Percentiles rank a stretch among this genome's conserved stretches.
Evolutionary conservation across 2,329 filamentous ascomycete species (phyloP).

Genomic region (Microdochium trichocladiopsis): DNA sequence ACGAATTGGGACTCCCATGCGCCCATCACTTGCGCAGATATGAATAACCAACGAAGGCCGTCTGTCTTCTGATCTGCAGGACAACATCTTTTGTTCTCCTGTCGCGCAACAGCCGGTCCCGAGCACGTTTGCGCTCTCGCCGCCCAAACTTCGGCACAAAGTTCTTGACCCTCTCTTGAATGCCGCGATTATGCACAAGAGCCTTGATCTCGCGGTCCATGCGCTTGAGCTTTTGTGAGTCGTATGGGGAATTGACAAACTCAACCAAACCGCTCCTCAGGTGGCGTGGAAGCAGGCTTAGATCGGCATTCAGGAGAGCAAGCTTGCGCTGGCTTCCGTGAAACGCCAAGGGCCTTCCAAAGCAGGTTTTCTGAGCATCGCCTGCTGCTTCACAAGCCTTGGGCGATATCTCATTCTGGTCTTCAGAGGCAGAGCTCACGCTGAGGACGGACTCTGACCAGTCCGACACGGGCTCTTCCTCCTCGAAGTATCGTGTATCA

Average conservation of each 20-base stretch:
- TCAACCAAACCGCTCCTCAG: constrained; percentile 35
- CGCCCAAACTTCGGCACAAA: constrained; percentile 44
- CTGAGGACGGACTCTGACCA: constrained; percentile 38
- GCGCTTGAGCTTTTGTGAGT: constrained; percentile 37
- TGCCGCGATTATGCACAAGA: constrained; percentile 23
- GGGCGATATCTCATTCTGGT: background rate
- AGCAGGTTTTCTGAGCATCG: background rate
- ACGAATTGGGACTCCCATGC: background rate
- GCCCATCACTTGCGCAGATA: constrained; percentile 49
- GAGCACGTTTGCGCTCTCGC: constrained; percentile 68
- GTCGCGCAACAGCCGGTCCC: constrained; percentile 82
- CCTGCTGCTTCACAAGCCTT: background rate
- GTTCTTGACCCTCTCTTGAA: constrained; percentile 31
- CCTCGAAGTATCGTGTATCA: constrained; percentile 87
- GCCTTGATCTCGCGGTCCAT: constrained; percentile 42
- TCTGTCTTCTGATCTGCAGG: constrained; percentile 74
- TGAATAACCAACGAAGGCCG: constrained; percentile 84
- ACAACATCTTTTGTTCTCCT: constrained; percentile 55
- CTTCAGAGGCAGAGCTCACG: constrained; percentile 21
- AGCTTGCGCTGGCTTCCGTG: constrained; percentile 7
- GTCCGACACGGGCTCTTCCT: constrained; percentile 66
- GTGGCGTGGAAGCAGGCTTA: constrained; percentile 30
- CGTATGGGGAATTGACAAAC: constrained; percentile 39
- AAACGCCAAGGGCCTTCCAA: background rate
- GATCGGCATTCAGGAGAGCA: constrained; percentile 19